Base-by-base conservation (phyloP, 2,329 filamentous ascomycete genomes). In the Phaeosphaeriaceae sp. region DNA sequence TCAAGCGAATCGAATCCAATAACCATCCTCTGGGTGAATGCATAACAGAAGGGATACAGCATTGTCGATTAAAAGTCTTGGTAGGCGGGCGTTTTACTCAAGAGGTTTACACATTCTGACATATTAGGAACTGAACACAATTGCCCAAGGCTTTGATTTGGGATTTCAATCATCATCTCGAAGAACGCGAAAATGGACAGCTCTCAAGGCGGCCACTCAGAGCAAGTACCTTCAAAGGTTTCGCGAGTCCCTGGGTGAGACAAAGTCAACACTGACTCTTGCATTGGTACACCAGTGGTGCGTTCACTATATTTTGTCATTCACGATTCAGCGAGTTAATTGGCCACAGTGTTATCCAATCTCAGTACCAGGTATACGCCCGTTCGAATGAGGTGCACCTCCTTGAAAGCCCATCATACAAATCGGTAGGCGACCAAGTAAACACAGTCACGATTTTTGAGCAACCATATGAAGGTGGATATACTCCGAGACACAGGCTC, bases 271-370 rank as follows among this genome's bases (percentile, higher is more conserved):
- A 2, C 44, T 58, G 43, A 58, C 43, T 3, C 48, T 58, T n/a
- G 54, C 54, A 11, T 44, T 58, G 36, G 43, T 50, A 2, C 52
- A 58, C 21, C 33, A 58, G 28, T 41, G 46, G 52, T 58, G 15
- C 7, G 43, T 36, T 15, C n/a, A 39, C 13, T 17, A 40, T 29
- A 40, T 11, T 40, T 13, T 3, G 13, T 26, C 11, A 18, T n/a
- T 21, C 6, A 28, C 15, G 15, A 16, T 37, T 16, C 16, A 13
- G 8, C 5, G 35, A 37, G 11, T 9, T 37, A 17, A 37, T 37
- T 21, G 3, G 17, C n/a, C 32, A 4, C 18, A 38, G 35, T 11
- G 16, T 38, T n/a, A 18, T 38, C 12, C 35, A 38, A 21, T 38
- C 18, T 38, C 35, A 23, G 21, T 34, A 15, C n/a, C n/a, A 17